These are phyloP conservation scores for Crotalaria pallida DNA, from an alignment of 306 rosid genomes.

Conservation along the genomic window DNA sequence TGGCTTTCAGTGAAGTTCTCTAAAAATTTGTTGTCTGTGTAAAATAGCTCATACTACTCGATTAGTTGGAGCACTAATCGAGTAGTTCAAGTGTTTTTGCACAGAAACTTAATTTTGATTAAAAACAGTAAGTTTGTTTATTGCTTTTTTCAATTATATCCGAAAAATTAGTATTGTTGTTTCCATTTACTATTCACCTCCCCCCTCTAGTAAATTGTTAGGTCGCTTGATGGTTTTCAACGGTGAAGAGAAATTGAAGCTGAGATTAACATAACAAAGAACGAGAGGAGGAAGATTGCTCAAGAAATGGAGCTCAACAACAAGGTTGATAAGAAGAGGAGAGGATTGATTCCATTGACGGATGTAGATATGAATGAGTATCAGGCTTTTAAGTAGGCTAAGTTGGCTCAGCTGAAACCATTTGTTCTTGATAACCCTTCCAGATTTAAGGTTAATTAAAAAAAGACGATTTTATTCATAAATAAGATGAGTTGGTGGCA, in stretches of 20 bases:
- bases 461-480: neutral
- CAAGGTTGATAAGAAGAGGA: slow-evolving; percentile 56
- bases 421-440: slow-evolving; percentile 52
- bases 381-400: slow-evolving; percentile 57
- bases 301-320: slow-evolving; percentile 69
- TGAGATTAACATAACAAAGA: slow-evolving; percentile 75
- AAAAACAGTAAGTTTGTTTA: no score
- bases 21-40: no score
- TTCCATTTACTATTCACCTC: no score
- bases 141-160: no score
- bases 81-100: no score
- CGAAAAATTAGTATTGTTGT: no score
- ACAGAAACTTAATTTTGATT: no score
- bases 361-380: slow-evolving; percentile 57
- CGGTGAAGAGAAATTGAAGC: slow-evolving; percentile 84
- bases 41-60: no score
- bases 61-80: no score
- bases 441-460: slow-evolving; percentile 11
- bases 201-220: no score
- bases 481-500: slow-evolving; percentile 15
- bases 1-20: no score
- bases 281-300: slow-evolving; percentile 73
- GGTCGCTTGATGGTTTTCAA: no score
- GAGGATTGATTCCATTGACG: slow-evolving; percentile 56
- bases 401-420: slow-evolving; percentile 55